Conservation (phyloP, 306 rosid genomes). For the Argentina anserina region DNA sequence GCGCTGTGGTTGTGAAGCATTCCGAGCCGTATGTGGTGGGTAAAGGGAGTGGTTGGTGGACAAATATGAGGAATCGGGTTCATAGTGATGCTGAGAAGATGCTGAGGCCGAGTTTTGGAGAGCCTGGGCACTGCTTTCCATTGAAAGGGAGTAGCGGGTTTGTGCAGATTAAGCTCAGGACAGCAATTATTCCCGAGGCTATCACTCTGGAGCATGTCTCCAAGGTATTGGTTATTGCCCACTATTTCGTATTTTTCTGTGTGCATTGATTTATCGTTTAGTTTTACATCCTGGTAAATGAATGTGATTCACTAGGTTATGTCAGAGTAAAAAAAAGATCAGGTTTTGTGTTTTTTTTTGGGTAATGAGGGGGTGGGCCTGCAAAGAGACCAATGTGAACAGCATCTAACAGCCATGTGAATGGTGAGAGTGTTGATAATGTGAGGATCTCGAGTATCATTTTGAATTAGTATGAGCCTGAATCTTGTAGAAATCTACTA, state of each 20-base stretch:
- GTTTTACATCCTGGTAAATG: neutral
- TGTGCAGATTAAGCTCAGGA: slow-evolving; percentile 73
- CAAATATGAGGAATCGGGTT: slow-evolving; percentile 33
- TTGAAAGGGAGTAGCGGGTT: slow-evolving; percentile 77
- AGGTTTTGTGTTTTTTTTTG: neutral
- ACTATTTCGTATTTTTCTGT: neutral
- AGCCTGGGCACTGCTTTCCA: slow-evolving; percentile 91
- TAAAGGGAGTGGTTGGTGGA: slow-evolving; percentile 48
- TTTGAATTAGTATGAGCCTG: neutral
- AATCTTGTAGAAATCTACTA: neutral
- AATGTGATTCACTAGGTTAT: neutral
- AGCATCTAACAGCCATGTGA: neutral
- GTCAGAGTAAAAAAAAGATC: neutral
- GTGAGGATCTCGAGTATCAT: neutral
- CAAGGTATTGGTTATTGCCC: slow-evolving; percentile 46
- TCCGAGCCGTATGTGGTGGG: slow-evolving; percentile 48
- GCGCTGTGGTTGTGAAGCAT: slow-evolving; percentile 65
- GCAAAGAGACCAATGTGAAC: neutral
- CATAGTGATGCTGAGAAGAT: slow-evolving; percentile 59
- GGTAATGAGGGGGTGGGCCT: neutral
- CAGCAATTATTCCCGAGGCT: slow-evolving; percentile 81
- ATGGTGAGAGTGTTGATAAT: neutral
- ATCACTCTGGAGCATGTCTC: slow-evolving; percentile 93
- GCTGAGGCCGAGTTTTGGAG: slow-evolving; percentile 93
- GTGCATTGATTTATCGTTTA: neutral